A percentile compares a stretch with the other conserved stretches of the same genome.
phyloP scores from a whole-genome alignment of 176 grass and related monocot species.

The Neostapfia colusana region DNA sequence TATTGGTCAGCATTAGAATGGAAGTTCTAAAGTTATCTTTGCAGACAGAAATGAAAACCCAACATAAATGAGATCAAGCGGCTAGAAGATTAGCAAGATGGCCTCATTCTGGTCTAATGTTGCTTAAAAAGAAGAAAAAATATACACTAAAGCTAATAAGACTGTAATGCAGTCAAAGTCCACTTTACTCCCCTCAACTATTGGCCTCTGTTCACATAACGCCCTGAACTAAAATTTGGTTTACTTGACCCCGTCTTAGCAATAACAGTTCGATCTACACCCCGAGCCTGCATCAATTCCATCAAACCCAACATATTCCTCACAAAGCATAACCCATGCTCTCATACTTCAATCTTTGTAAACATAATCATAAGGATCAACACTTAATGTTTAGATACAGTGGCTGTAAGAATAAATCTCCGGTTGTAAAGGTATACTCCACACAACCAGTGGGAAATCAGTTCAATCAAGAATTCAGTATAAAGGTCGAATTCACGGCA shows the following conservation, averaged over 20 bases:
- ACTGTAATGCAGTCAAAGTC: not conserved
- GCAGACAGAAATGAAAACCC: not conserved
- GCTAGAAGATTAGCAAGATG: constrained; percentile 14
- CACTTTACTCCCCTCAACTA: no score
- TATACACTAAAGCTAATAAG: not conserved
- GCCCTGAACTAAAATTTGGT: no score
- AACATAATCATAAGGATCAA: not conserved
- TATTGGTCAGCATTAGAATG: constrained; percentile 1
- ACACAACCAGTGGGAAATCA: not conserved
- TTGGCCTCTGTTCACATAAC: no score
- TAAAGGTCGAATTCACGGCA: no score
- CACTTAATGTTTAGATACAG: not conserved
- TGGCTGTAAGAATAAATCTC: not conserved
- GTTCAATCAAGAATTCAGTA: not conserved
- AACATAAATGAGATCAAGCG: not conserved
- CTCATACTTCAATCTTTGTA: not conserved
- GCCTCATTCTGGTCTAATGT: not conserved
- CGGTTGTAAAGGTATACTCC: not conserved
- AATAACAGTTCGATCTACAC: no score
- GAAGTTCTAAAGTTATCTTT: not conserved
- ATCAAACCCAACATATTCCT: not conserved
- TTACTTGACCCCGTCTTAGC: no score
- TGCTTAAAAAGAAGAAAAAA: not conserved
- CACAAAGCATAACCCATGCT: not conserved
- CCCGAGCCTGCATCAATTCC: not conserved